Base-by-base conservation (phyloP, 306 rosid genomes). In the Macrotyloma uniflorum region DNA sequence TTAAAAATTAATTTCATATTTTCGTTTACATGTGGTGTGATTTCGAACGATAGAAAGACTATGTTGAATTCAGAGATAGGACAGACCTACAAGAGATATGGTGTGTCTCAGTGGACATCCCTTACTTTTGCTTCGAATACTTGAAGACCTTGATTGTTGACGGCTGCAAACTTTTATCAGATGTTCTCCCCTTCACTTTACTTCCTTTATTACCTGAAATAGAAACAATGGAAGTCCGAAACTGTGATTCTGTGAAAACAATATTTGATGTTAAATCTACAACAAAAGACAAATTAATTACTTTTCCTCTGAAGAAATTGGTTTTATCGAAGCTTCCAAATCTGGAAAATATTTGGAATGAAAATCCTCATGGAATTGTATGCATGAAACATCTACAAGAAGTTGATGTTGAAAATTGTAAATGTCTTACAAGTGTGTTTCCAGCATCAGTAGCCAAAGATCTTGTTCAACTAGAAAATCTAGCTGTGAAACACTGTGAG, bases 361-460 rank as follows among this genome's bases (percentile, higher is more conserved):
- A 45, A 38, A 58, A 79, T 72, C 62, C 59, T 53, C n/a, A n/a
- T n/a, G n/a, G n/a, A n/a, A n/a, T n/a, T 32, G 23, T 61, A 16
- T 14, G n/a, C 9, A 19, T 46, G 8, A 26, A 70, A 58, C 24
- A 16, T 38, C 16, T 78, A 28, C 45, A 61, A 30, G 5, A 32
- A 75, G 55, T 3, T 1, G 1, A 26, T 38, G 23, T 77, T 53
- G 30, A 38, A 2, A 3, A 32, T 12, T 77, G 81, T 66, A 55
- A 67, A 18, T 3, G 57, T 30, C 81, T 77, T 57, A 40, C 19
- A 69, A 50, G 67, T 36, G 32, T 81, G 16, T 81, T 85, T 65
- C 87, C 83, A 5, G 50, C 47, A 13, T 51, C 69, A 8, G 49
- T 67, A 33, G 47, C 69, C 76, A 67, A 8, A 40, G 67, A 70